Evolutionary conservation across 1,139 yeast genomes (phyloP).

Genomic region (Suhomyces chickasaworum): DNA sequence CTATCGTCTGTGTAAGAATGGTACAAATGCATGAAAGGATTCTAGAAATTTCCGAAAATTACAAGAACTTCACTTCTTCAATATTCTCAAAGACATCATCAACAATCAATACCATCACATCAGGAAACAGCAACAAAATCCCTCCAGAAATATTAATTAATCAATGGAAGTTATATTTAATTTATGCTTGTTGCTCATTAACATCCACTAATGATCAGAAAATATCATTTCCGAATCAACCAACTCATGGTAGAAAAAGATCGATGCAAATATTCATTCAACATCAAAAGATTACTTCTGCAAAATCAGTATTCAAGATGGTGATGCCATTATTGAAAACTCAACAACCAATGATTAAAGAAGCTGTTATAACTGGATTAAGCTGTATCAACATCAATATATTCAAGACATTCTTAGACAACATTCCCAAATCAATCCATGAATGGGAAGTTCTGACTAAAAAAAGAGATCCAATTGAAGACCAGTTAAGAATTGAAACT

Average conservation of each 20-base stretch:
- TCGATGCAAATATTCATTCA: slow-evolving; percentile 80
- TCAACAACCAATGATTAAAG: slow-evolving; percentile 70
- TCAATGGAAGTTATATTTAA: slow-evolving; percentile 86
- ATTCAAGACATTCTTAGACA: slow-evolving; percentile 78
- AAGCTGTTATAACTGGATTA: slow-evolving; percentile 83
- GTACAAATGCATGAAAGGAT: slow-evolving; percentile 88
- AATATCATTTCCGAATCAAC: slow-evolving; percentile 60
- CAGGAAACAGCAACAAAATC: slow-evolving; percentile 27
- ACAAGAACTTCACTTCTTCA: slow-evolving; percentile 44
- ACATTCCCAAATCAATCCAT: slow-evolving; percentile 63
- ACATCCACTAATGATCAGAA: slow-evolving; percentile 88
- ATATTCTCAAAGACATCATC: slow-evolving; percentile 34
- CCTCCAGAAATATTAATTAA: slow-evolving; percentile 78
- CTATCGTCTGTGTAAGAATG: slow-evolving; percentile 85
- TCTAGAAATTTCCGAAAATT: slow-evolving; percentile 59
- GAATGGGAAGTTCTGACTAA: slow-evolving; percentile 55
- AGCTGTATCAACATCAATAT: slow-evolving; percentile 90
- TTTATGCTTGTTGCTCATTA: slow-evolving; percentile 89
- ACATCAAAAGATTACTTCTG: slow-evolving; percentile 91
- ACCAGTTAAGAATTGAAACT: slow-evolving; percentile 69
- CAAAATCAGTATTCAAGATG: slow-evolving; percentile 85
- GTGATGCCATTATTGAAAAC: slow-evolving; percentile 79
- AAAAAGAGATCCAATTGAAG: slow-evolving; percentile 41
- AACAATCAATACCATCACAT: slow-evolving; percentile 37
- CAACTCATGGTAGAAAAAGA: slow-evolving; percentile 68